phyloP scores from a whole-genome alignment of 2,329 filamentous ascomycete species.

The Sarocladium brachiariae region DNA sequence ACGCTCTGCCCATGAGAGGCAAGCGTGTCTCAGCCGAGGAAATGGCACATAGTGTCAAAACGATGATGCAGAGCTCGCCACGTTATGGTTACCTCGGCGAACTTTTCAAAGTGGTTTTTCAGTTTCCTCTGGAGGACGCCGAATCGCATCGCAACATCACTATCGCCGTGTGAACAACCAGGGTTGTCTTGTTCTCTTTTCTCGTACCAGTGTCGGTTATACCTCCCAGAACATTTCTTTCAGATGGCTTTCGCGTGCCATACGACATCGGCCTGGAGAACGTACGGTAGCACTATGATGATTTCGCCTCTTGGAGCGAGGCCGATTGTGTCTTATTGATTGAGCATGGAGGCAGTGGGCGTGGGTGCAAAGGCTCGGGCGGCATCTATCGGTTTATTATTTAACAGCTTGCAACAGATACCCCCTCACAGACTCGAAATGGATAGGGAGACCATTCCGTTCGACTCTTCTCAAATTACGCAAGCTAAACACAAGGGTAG shows the following conservation, averaged over 20 bases:
- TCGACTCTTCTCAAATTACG: background rate
- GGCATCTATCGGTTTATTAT: conserved; percentile 4
- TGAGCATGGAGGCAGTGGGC: background rate
- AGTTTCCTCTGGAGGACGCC: conserved; percentile 74
- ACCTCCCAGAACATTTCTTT: background rate
- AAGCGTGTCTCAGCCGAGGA: conserved; percentile 64
- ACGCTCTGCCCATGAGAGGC: conserved; percentile 40
- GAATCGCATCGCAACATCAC: conserved; percentile 51
- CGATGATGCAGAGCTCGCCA: conserved; percentile 59
- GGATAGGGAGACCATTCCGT: background rate
- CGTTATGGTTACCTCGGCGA: conserved; percentile 77
- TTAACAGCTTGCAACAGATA: conserved; percentile 2
- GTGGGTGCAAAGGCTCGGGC: background rate
- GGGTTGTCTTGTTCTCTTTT: conserved; percentile 53
- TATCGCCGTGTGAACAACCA: background rate
- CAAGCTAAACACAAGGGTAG: background rate
- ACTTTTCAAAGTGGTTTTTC: conserved; percentile 77
- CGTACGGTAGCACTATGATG: no score
- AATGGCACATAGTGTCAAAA: conserved; percentile 69
- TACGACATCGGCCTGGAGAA: background rate
- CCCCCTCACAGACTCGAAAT: background rate
- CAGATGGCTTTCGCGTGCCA: background rate
- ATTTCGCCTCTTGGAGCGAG: no score
- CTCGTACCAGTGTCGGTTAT: background rate
- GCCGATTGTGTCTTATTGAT: no score